Evolutionary conservation across 2,329 filamentous ascomycete genomes (phyloP).

Genomic region (Chaetomiaceae sp.): DNA sequence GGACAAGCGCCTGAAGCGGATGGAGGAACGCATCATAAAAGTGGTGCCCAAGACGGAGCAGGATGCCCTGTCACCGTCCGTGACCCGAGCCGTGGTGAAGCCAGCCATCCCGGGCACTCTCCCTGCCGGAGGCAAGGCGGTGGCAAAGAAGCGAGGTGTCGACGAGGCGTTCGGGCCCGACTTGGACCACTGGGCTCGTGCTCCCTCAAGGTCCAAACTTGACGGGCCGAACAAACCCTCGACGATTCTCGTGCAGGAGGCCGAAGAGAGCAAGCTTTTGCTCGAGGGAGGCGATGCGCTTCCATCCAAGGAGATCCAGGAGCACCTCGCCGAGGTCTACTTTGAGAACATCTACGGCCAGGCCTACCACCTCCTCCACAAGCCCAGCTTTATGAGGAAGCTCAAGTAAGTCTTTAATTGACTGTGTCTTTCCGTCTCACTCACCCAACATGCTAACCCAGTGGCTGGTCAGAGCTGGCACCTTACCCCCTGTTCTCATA

Average conservation of each 20-base stretch:
- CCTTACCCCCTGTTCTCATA: slow-evolving; percentile 81
- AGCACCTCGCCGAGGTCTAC: slow-evolving; percentile 89
- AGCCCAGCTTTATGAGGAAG: slow-evolving; percentile 93
- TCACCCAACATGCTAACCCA: slow-evolving; percentile 22
- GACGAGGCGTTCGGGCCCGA: slow-evolving; percentile 85
- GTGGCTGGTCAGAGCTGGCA: slow-evolving; percentile 54
- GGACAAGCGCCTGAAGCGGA: slow-evolving; percentile 89
- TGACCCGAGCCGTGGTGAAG: slow-evolving; percentile 79
- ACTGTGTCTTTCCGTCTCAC: not conserved
- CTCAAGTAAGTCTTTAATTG: slow-evolving; percentile 51
- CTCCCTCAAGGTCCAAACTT: slow-evolving; percentile 46
- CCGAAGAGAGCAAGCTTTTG: slow-evolving; percentile 71
- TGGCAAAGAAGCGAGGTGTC: slow-evolving; percentile 71
- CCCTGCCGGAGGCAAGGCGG: slow-evolving; percentile 43
- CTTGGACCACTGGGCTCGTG: slow-evolving; percentile 73
- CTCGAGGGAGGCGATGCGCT: slow-evolving; percentile 78
- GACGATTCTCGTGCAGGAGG: slow-evolving; percentile 55
- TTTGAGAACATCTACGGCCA: slow-evolving; percentile 96
- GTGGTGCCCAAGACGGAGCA: slow-evolving; percentile 84
- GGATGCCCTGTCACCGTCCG: slow-evolving; percentile 55
- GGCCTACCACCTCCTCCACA: slow-evolving; percentile 89
- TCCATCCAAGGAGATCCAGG: slow-evolving; percentile 81
- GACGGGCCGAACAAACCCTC: slow-evolving; percentile 47
- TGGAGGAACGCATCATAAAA: slow-evolving; percentile 98
- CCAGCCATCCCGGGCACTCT: slow-evolving; percentile 61